Evolutionary conservation across 1,284 basidiomycete genomes (phyloP).

Genomic region (Mycena sp.): DNA sequence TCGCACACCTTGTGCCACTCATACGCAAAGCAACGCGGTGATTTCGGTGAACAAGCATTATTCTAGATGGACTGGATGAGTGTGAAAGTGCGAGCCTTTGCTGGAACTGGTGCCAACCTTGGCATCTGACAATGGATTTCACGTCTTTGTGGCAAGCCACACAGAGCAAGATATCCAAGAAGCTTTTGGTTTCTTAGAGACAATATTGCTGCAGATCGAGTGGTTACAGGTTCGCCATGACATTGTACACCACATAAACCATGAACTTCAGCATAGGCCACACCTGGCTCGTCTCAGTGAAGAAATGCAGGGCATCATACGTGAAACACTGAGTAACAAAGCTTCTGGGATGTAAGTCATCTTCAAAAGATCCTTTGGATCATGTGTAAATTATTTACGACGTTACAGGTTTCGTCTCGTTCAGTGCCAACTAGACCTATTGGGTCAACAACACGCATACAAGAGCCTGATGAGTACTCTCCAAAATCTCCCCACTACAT

Average conservation of each 20-base stretch:
- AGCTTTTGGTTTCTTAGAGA: neutral
- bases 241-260: neutral
- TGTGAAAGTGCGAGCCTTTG: neutral
- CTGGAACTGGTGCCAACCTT: neutral
- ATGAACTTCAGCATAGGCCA: neutral
- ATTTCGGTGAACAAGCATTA: neutral
- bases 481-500: neutral
- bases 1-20: neutral
- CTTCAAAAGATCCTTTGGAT: neutral
- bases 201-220: slow-evolving; percentile 1
- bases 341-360: neutral
- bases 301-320: neutral
- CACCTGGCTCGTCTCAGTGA: neutral
- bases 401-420: slow-evolving; percentile 3
- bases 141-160: neutral
- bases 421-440: slow-evolving; percentile 1
- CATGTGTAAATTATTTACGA: neutral
- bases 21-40: neutral
- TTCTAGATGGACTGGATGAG: slow-evolving; percentile 1
- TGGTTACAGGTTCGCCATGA: neutral
- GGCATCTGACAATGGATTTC: neutral
- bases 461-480: neutral
- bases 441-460: neutral
- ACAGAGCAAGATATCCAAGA: neutral
- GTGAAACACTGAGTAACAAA: neutral